phyloP scores from a whole-genome alignment of 2,329 filamentous ascomycete genomes.

The Chaetomium sp. region DNA sequence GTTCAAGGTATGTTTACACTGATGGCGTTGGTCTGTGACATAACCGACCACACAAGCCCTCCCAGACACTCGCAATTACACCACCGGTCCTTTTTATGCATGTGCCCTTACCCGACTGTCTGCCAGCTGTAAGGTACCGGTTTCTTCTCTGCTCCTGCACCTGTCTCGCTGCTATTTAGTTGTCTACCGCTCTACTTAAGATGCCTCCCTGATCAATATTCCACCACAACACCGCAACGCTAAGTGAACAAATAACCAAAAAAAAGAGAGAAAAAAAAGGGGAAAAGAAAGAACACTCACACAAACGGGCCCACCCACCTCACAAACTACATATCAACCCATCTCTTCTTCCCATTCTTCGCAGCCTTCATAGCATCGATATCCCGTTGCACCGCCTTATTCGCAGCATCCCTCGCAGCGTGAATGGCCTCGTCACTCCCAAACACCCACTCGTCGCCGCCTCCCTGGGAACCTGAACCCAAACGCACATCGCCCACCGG shows the following conservation, averaged over 20 bases:
- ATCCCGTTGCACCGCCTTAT: neutral
- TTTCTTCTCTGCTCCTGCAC: too few relatives aligned
- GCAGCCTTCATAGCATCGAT: neutral
- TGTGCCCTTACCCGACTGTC: too few relatives aligned
- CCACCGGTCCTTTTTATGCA: too few relatives aligned
- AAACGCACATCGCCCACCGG: neutral
- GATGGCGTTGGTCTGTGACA: too few relatives aligned
- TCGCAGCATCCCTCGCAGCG: neutral
- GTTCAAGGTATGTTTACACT: too few relatives aligned
- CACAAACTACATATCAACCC: neutral
- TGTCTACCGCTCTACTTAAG: too few relatives aligned
- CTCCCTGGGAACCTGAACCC: neutral
- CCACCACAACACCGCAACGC: too few relatives aligned
- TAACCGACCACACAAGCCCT: too few relatives aligned
- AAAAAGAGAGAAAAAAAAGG: neutral
- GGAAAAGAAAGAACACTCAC: neutral
- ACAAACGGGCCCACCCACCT: neutral
- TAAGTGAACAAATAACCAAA: neutral
- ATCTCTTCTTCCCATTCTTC: neutral
- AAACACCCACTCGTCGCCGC: neutral
- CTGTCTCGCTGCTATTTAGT: too few relatives aligned
- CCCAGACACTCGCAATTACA: too few relatives aligned
- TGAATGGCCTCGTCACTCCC: conserved; percentile 1
- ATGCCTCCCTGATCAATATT: too few relatives aligned
- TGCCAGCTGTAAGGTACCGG: too few relatives aligned